phyloP scores from a whole-genome alignment of 176 grass and related monocot species.

The Thinopyrum elongatum region DNA sequence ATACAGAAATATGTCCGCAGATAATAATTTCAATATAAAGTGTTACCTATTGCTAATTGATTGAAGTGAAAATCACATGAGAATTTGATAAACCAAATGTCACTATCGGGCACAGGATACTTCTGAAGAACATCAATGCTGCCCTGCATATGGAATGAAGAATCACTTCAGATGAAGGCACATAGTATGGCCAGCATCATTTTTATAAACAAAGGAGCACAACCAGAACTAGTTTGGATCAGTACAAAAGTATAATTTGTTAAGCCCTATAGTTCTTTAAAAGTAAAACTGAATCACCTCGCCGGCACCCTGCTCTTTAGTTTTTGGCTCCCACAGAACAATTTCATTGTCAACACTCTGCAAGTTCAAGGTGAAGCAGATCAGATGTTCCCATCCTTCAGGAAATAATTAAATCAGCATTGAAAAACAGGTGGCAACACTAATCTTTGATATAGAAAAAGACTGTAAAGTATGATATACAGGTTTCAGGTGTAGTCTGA shows the following conservation, averaged over 20 bases:
- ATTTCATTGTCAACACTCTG: slow-evolving; percentile 98
- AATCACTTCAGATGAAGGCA: too few relatives aligned
- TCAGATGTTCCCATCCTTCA: slow-evolving; percentile 28
- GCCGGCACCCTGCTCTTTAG: slow-evolving; percentile 71
- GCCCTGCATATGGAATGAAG: too few relatives aligned
- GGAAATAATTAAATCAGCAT: background rate
- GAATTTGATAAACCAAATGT: too few relatives aligned
- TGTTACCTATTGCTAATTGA: too few relatives aligned
- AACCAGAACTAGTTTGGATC: background rate
- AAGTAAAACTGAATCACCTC: slow-evolving; percentile 62
- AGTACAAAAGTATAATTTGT: background rate
- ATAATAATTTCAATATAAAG: background rate
- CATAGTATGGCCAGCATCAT: background rate
- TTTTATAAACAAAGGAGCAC: slow-evolving; percentile 16
- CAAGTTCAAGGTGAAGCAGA: slow-evolving; percentile 29
- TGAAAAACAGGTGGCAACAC: background rate
- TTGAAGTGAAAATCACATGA: too few relatives aligned
- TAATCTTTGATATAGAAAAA: background rate
- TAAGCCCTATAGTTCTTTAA: background rate
- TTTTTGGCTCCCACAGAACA: slow-evolving; percentile 89
- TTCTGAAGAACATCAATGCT: too few relatives aligned
- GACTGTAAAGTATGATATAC: background rate
- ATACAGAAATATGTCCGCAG: background rate
- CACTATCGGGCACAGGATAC: too few relatives aligned
- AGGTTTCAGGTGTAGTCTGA: background rate